phyloP scores from a whole-genome alignment of 2,329 filamentous ascomycete species.

The Botrytis fabae region DNA sequence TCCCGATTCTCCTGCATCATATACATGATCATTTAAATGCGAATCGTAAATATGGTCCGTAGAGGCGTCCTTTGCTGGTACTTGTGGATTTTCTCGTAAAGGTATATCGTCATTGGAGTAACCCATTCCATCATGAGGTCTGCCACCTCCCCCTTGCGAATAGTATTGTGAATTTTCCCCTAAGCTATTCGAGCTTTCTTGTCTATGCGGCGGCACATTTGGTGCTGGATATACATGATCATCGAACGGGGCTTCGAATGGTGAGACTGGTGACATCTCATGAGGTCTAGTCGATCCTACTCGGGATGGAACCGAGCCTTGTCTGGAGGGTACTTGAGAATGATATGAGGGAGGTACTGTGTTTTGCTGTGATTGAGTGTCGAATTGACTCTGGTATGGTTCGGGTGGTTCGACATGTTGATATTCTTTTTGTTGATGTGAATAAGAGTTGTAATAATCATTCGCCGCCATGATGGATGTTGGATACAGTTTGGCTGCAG shows the following conservation, averaged over 20 bases:
- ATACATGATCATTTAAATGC: slow-evolving; percentile 58
- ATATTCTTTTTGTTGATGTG: slow-evolving; percentile 26
- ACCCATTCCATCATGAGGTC: slow-evolving; percentile 41
- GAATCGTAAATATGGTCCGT: slow-evolving; percentile 28
- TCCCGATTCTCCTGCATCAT: slow-evolving; percentile 52
- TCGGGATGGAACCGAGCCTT: slow-evolving; percentile 23
- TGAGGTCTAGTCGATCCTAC: slow-evolving; percentile 23
- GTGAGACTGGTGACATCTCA: slow-evolving; percentile 45
- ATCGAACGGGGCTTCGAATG: slow-evolving; percentile 67
- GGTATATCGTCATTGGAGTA: slow-evolving; percentile 55
- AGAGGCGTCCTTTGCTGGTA: slow-evolving; percentile 26
- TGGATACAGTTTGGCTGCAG: background rate
- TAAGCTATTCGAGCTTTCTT: slow-evolving; percentile 41
- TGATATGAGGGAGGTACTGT: slow-evolving; percentile 34
- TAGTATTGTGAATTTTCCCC: slow-evolving; percentile 61
- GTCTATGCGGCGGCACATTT: slow-evolving; percentile 26
- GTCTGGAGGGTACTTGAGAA: slow-evolving; percentile 33
- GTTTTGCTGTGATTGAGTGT: slow-evolving; percentile 25
- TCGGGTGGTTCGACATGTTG: slow-evolving; percentile 23
- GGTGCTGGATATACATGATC: slow-evolving; percentile 62
- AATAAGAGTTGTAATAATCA: slow-evolving; percentile 37
- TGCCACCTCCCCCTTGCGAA: slow-evolving; percentile 46
- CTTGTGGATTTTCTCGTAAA: slow-evolving; percentile 52
- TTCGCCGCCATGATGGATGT: slow-evolving; percentile 36
- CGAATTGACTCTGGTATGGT: slow-evolving; percentile 30